Evolutionary conservation across 768 basidiomycete genomes (phyloP).

Genomic region (Phlebiopsis flavidoalba): DNA sequence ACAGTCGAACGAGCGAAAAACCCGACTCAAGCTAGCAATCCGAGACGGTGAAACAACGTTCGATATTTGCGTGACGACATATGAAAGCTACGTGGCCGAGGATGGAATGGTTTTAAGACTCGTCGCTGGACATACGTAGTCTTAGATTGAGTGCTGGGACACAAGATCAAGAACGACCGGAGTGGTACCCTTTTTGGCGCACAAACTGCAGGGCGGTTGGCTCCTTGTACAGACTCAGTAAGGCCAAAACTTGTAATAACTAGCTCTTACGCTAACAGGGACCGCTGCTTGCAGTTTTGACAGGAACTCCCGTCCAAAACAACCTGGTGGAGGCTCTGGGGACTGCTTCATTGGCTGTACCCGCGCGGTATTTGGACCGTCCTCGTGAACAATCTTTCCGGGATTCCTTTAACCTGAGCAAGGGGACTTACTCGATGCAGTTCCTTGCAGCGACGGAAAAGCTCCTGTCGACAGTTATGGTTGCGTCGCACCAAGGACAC

Average conservation of each 20-base stretch:
- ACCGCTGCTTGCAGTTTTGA: constrained; percentile 42
- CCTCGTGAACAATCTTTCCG: constrained; percentile 45
- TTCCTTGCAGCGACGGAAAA: constrained; percentile 45
- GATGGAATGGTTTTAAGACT: constrained; percentile 57
- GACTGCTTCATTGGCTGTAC: constrained; percentile 50
- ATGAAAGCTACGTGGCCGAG: constrained; percentile 57
- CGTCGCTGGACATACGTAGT: constrained; percentile 54
- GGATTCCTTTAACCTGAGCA: constrained; percentile 46
- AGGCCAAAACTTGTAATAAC: neutral
- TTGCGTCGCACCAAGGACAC: constrained; percentile 54
- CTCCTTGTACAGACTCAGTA: constrained; percentile 47
- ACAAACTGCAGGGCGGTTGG: constrained; percentile 52
- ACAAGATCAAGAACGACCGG: constrained; percentile 72
- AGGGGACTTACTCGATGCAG: constrained; percentile 45
- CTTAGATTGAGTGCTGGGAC: constrained; percentile 64
- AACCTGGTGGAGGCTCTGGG: constrained; percentile 56
- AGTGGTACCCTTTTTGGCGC: constrained; percentile 46
- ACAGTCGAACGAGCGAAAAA: constrained; percentile 43
- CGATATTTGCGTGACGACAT: constrained; percentile 63
- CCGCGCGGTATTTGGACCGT: constrained; percentile 45
- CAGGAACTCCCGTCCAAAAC: constrained; percentile 72
- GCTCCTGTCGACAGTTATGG: constrained; percentile 47
- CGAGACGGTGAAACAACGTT: constrained; percentile 29
- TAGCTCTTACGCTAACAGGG: neutral
- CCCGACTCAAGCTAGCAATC: constrained; percentile 44